A percentile compares a stretch with the other conserved stretches of the same genome.
phyloP scores from a whole-genome alignment of 352 stramenopile genomes.

The Pythium myriotylum region DNA sequence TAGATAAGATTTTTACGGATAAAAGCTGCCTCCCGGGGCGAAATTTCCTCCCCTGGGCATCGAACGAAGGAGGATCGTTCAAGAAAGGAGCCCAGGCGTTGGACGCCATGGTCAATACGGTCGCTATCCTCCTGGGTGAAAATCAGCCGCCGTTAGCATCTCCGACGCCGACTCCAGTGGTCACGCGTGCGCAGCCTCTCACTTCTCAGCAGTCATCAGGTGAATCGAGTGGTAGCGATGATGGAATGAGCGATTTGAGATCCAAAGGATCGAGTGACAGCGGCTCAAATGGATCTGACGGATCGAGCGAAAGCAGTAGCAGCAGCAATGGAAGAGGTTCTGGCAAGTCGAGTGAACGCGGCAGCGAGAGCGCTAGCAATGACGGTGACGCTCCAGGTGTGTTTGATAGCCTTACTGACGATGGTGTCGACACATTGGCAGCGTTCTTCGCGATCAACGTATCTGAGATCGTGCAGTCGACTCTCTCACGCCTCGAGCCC shows the following conservation, averaged over 20 bases:
- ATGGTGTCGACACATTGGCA: not conserved
- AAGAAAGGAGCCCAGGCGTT: constrained; percentile 1
- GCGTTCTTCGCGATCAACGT: constrained; percentile 3
- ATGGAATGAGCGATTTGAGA: no score
- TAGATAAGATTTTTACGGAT: constrained; percentile 1
- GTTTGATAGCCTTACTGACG: not conserved
- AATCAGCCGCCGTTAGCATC: no score
- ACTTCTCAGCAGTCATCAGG: no score
- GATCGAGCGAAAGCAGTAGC: no score
- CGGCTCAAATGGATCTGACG: no score
- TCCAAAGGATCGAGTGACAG: no score
- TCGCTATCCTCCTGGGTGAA: not conserved
- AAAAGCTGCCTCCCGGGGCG: constrained; percentile 4
- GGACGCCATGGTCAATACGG: not conserved
- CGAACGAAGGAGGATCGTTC: constrained; percentile 1
- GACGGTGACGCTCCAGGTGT: not conserved
- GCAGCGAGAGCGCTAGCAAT: not conserved
- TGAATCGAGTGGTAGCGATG: no score
- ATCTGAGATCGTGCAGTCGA: constrained; percentile 9
- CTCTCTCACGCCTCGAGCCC: constrained; percentile 8
- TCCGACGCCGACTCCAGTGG: no score
- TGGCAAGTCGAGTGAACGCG: not conserved
- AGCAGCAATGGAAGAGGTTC: not conserved
- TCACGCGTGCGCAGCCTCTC: no score
- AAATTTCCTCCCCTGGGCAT: constrained; percentile 14